These are phyloP conservation scores for Aegilops tauschii DNA, from an alignment of 176 grass and related monocot species.

Conservation along the genomic window DNA sequence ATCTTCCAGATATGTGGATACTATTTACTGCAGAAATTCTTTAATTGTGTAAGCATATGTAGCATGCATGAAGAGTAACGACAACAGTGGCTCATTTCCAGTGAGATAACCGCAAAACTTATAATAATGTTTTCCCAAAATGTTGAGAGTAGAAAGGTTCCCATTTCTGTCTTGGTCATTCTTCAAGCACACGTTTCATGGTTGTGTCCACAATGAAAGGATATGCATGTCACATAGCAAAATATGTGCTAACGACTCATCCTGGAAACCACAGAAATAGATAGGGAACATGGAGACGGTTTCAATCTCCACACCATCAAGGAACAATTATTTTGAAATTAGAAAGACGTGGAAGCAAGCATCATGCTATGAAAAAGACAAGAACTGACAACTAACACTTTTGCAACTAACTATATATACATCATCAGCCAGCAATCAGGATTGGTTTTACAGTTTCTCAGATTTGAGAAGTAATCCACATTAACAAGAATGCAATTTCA, in stretches of 20 bases:
- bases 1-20: background rate
- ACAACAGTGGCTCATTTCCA: background rate
- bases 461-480: background rate
- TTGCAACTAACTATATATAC: background rate
- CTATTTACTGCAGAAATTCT: background rate
- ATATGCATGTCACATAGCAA: background rate
- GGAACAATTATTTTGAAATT: background rate
- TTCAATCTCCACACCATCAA: slow-evolving; percentile 9
- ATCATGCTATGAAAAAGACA: background rate
- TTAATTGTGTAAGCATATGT: slow-evolving; percentile 3
- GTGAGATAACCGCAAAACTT: slow-evolving; percentile 3
- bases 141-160: background rate
- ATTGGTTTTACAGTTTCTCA: background rate
- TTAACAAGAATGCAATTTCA: background rate
- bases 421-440: background rate
- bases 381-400: background rate
- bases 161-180: background rate
- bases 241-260: background rate
- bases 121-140: too few relatives aligned
- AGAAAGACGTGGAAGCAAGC: background rate
- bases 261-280: background rate
- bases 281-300: background rate
- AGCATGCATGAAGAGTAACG: background rate
- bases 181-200: background rate
- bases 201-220: background rate